Base-by-base conservation (phyloP, 1,284 basidiomycete species). In the Pseudozyma pruni region DNA sequence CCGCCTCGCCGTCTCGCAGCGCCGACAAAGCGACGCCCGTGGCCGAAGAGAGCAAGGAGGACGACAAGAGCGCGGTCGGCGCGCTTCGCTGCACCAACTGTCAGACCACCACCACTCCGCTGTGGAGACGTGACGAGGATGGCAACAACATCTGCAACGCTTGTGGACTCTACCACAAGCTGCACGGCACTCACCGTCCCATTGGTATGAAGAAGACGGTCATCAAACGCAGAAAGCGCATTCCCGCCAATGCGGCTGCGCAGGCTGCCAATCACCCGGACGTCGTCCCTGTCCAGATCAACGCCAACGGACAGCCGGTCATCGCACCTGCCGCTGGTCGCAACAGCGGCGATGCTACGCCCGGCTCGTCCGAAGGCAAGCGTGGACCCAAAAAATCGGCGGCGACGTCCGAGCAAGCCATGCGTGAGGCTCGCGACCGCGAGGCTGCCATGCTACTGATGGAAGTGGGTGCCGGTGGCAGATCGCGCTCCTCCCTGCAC, bases 181-280 rank as follows among this genome's bases (percentile, higher is more conserved):
- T 98, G 11, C 95, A 98, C 85, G 93, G 94, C 56, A 93, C 92
- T 1, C 94, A 97, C 77, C 89, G 95, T 39, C 95, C 95, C 31
- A 95, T 95, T 67, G 93, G 93, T 57, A 94, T 98, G 93, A 97
- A 96, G 85, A 97, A 98, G 86, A 91, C 92, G 3, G 93, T 97
- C 75, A 98, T 98, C 86, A 98, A 98, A 86, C 89, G 95, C 33
- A 87, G 95, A 67, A 98, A 98, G 85, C 90, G 95, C 73, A 93
- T 98, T 13, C 68, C 68, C 3, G 68, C 68, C 38, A 71, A 71
- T 25, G 68, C 68, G 4, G 49, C 61, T 20, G 54, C 57, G 2
- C 68, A 71, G 42, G 57, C 68, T 19, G 49, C 61, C 32, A 60
- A 63, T 20, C 55, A 63, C 20, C 52, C 60, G 1, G 67, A 70